Base-by-base conservation (phyloP, 1,284 basidiomycete species). In the Acaromyces ingoldii region DNA sequence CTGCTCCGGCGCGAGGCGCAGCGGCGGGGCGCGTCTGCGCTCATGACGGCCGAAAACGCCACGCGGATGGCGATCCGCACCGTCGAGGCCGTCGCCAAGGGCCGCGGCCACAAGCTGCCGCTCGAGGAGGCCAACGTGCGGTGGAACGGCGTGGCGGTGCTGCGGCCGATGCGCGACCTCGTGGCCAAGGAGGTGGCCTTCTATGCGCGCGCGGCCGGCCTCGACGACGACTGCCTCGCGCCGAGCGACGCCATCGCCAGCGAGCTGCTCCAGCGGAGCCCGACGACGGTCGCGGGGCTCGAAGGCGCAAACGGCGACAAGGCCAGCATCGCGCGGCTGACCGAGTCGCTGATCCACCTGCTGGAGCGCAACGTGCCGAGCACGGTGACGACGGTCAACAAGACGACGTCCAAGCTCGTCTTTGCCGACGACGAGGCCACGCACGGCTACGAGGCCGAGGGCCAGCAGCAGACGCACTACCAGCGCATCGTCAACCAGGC, bases 381-480 rank as follows among this genome's bases (percentile, higher is more conserved):
- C 15, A 74, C 71, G 0, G 68, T 72, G 6, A 62, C 58, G 29
- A 72, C 71, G 1, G 63, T 74, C 31, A 62, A 58, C 3, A 59
- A 60, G 31, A 72, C 69, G 13, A 65, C 63, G 2, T 53, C 53
- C 45, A 74, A 74, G 58, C 61, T 74, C n/a, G 64, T 72, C 0
- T 57, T 69, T 43, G 53, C 56, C 24, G 47, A 58, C 17, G 49
- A 51, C 13, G 30, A 15, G 24, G 37, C 31, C n/a, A 37, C 22
- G n/a, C 25, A 28, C 10, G 36, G 29, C 34, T 31, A 30, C n/a
- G 24, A 25, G 3, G 33, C 6, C 21, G 52, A 52, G 6, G 36
- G 45, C 13, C 24, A 24, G 7, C 13, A 3, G 41, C 31, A n/a
- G 31, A 33, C 2, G 38, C 33, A 2, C 30, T n/a, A 19, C 43